These are phyloP conservation scores for Oryza glaberrima DNA, from an alignment of 176 grass and related monocot genomes.

Conservation along the genomic window DNA sequence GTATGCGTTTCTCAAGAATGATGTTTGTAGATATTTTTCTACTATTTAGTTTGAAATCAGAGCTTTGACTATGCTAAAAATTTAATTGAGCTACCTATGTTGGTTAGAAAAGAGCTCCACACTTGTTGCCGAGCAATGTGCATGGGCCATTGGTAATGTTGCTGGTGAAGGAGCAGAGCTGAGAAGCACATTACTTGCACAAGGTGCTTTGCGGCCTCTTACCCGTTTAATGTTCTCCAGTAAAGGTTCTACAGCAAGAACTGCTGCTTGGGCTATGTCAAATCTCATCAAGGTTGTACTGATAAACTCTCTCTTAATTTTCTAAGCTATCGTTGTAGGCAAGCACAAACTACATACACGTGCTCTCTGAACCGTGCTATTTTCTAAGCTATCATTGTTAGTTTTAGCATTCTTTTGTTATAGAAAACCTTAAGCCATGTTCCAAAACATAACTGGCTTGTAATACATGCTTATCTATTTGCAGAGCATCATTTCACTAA, in stretches of 20 bases:
- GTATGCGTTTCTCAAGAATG: not conserved
- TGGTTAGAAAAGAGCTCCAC: conserved; percentile 82
- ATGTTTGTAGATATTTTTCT: conserved; percentile 25
- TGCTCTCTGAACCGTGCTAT: too few species aligned
- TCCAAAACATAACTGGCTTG: not conserved
- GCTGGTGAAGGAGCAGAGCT: conserved; percentile 91
- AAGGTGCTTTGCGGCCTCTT: conserved; percentile 86
- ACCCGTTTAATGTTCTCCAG: conserved; percentile 72
- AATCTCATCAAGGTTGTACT: conserved; percentile 94
- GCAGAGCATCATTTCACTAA: conserved; percentile 27
- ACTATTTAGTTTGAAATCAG: not conserved
- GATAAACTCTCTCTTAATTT: conserved; percentile 26
- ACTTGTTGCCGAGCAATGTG: conserved; percentile 83
- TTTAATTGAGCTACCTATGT: conserved; percentile 39
- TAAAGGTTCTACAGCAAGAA: conserved; percentile 82
- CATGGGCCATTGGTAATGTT: conserved; percentile 97
- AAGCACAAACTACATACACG: too few species aligned
- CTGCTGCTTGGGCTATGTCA: conserved; percentile 92
- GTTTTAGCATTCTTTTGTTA: not conserved
- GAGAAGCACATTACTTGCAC: conserved; percentile 82
- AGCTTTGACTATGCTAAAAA: conserved; percentile 37
- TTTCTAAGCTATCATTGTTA: not conserved
- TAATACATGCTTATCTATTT: conserved; percentile 18
- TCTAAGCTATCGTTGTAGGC: conserved; percentile 1
- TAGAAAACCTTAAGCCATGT: conserved; percentile 18